Evolutionary conservation across 2,329 filamentous ascomycete species (phyloP).

Genomic region (Dothiorella sarmentorum): DNA sequence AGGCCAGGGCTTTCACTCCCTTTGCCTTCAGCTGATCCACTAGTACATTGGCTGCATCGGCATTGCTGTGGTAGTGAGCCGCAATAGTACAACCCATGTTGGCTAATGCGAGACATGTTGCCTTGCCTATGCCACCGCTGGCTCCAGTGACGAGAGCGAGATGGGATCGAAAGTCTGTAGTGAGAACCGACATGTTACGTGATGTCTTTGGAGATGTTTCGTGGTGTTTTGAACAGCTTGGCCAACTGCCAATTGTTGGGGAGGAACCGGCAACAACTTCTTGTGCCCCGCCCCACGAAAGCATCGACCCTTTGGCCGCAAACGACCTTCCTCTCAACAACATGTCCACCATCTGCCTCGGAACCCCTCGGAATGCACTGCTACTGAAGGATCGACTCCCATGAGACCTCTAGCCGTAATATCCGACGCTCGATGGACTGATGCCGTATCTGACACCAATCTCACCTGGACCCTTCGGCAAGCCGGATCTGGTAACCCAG

Average conservation of each 20-base stretch:
- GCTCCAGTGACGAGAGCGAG: conserved; percentile 42
- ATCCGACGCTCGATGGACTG: not conserved
- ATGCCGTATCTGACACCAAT: too few relatives aligned
- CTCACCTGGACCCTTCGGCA: too few relatives aligned
- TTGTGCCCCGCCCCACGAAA: not conserved
- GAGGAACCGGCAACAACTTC: not conserved
- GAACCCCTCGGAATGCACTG: not conserved
- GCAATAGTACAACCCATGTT: conserved; percentile 42
- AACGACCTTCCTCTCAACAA: not conserved
- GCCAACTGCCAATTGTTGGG: too few relatives aligned
- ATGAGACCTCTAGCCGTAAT: not conserved
- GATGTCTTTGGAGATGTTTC: not conserved
- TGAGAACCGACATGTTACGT: conserved; percentile 15
- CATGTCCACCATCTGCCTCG: not conserved
- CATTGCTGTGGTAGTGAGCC: conserved; percentile 42
- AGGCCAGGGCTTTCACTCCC: conserved; percentile 30
- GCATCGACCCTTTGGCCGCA: not conserved
- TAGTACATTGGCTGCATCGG: conserved; percentile 29
- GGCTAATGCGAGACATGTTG: conserved; percentile 41
- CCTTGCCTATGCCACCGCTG: conserved; percentile 45
- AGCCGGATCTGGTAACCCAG: not conserved
- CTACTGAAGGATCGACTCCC: not conserved
- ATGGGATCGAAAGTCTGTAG: conserved; percentile 22
- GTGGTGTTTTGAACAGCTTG: not conserved
- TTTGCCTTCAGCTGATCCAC: conserved; percentile 29